phyloP scores from a whole-genome alignment of 306 rosid genomes.

The Quercus glauca region DNA sequence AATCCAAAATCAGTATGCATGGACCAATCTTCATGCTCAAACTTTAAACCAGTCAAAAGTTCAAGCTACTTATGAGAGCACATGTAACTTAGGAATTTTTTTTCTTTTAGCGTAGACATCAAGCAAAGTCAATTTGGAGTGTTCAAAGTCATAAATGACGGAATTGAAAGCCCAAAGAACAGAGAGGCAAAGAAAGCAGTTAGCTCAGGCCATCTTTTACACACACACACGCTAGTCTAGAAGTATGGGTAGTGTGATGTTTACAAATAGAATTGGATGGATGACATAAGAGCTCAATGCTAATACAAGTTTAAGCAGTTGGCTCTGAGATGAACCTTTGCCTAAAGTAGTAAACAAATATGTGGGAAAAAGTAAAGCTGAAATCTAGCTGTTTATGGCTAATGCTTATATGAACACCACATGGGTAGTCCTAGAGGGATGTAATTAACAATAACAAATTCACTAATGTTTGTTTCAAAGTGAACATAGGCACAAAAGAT shows the following conservation, averaged over 20 bases:
- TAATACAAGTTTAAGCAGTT: not conserved
- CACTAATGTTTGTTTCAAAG: not conserved
- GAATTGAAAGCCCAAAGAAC: not conserved
- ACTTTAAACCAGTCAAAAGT: not conserved
- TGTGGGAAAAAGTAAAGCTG: not conserved
- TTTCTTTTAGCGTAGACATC: not conserved
- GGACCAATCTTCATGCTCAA: not conserved
- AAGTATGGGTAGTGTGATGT: not conserved
- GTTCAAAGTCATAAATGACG: not conserved
- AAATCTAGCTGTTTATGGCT: not conserved
- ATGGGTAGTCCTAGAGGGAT: not conserved
- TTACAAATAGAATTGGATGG: not conserved
- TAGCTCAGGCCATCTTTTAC: not conserved
- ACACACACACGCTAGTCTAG: not conserved
- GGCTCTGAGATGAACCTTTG: not conserved
- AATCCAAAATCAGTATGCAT: not conserved
- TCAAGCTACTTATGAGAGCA: not conserved
- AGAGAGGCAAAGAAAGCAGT: not conserved
- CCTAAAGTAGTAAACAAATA: slow-evolving; percentile 3
- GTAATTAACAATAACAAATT: not conserved
- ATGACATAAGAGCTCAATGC: not conserved
- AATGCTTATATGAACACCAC: slow-evolving; percentile 7
- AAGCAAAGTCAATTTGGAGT: not conserved
- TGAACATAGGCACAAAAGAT: not conserved
- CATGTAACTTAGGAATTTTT: not conserved